Evolutionary conservation across 805 yeast species (phyloP), one percentile per base, ranked within the genome.

Genomic region (Komagataella mondaviorum): DNA sequence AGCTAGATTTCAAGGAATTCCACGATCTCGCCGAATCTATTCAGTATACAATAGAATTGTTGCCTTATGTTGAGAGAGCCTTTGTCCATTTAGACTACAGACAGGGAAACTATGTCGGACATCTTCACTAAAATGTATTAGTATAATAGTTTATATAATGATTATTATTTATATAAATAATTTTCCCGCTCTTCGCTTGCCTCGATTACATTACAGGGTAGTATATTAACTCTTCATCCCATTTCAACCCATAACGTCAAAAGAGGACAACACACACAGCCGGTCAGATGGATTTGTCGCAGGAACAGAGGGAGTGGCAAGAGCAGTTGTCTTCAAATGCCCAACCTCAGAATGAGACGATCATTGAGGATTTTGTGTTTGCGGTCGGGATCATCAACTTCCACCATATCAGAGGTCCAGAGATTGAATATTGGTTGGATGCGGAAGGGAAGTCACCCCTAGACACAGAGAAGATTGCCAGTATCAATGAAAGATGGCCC

Each of bases 361-460:
- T 30, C 20, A 44, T 20, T n/a, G 46, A 55, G 36, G 56, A 63
- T 48, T 62, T 81, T 57, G 76, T 91, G 2, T 82, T 87, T 63
- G 96, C 96, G 10, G 77, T 90, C 3, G 84, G 96, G 56, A 77
- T 93, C 12, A 96, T 90, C 18, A 95, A 95, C 57, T 91, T 91
- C 72, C 96, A 91, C 62, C 98, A 93, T 60, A 64, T 69, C 24
- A 72, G 95, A 53, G 99, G 99, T 1, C 98, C 99, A 0, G 97
- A 93, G 63, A 80, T 93, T 22, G 97, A 91, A 65, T 89, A 87
- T 67, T 87, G 96, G 88, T 73, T 83, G 18, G 80, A 77, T 59
- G 68, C 69, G 53, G 64, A 67, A 51, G 56, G 63, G 0, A 55
- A 51, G 6, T 58, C 53, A 4, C 71, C 73, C 1, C 69, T 65